Percentiles rank a stretch among this genome's conserved stretches.
Evolutionary conservation across 1,284 basidiomycete species (phyloP).

Genomic region (Ustilago nuda): DNA sequence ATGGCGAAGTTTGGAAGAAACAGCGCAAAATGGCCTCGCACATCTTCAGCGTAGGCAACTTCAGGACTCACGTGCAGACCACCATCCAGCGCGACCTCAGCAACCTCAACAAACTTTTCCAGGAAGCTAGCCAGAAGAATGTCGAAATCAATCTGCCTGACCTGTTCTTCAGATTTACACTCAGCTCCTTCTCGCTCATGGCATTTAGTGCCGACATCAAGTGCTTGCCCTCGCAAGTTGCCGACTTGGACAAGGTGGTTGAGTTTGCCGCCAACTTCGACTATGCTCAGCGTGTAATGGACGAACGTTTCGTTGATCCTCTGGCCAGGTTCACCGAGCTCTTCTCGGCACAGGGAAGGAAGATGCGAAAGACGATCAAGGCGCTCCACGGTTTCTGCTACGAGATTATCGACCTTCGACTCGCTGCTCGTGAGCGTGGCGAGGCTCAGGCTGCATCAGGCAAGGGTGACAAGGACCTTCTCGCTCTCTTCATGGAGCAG

Average conservation of each 20-base stretch:
- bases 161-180: slow-evolving; percentile 58
- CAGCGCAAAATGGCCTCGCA: slow-evolving; percentile 62
- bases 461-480: slow-evolving; percentile 60
- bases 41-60: slow-evolving; percentile 59
- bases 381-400: slow-evolving; percentile 45
- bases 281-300: slow-evolving; percentile 63
- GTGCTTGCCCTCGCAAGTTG: slow-evolving; percentile 44
- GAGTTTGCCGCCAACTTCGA: slow-evolving; percentile 67
- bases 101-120: slow-evolving; percentile 35
- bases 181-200: slow-evolving; percentile 59
- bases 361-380: slow-evolving; percentile 50
- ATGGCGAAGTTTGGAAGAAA: slow-evolving; percentile 60
- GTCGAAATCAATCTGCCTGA: slow-evolving; percentile 51
- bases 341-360: slow-evolving; percentile 36
- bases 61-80: slow-evolving; percentile 50
- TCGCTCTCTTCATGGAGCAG: slow-evolving; percentile 72
- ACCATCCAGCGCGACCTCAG: slow-evolving; percentile 44
- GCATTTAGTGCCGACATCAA: slow-evolving; percentile 50
- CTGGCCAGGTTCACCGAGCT: slow-evolving; percentile 49
- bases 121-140: slow-evolving; percentile 15
- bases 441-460: slow-evolving; percentile 37
- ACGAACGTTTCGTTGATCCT: slow-evolving; percentile 55
- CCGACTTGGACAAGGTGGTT: slow-evolving; percentile 55
- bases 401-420: slow-evolving; percentile 53
- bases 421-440: slow-evolving; percentile 34